Conservation (phyloP, 2,329 filamentous ascomycete genomes). For the Stachybotrys chlorohalonatus region DNA sequence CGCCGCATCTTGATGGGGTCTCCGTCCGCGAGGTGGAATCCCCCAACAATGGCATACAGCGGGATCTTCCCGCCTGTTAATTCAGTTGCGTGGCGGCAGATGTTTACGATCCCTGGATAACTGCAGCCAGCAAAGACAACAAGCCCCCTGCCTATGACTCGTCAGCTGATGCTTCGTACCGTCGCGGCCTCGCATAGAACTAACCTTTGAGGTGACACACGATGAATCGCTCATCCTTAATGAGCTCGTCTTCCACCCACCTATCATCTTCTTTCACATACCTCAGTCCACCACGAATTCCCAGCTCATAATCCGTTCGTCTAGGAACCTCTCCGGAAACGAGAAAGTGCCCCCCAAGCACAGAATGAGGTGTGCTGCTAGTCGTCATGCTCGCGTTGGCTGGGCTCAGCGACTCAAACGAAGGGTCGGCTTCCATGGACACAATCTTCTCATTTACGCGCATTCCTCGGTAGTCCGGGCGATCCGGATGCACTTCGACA, state of each 20-base stretch:
- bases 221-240: constrained; percentile 43
- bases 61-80: constrained; percentile 21
- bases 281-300: constrained; percentile 33
- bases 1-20: constrained; percentile 30
- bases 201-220: constrained; percentile 42
- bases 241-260: constrained; percentile 40
- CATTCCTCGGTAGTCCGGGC: constrained; percentile 41
- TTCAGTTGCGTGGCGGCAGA: constrained; percentile 33
- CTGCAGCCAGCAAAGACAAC: constrained; percentile 48
- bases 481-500: constrained; percentile 42
- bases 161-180: not conserved
- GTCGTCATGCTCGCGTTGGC: constrained; percentile 10
- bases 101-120: constrained; percentile 46
- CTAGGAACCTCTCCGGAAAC: constrained; percentile 45
- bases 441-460: constrained; percentile 26
- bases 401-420: constrained; percentile 36
- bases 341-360: constrained; percentile 40
- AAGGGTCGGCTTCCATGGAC: constrained; percentile 43
- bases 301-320: constrained; percentile 37
- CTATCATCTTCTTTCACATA: constrained; percentile 25
- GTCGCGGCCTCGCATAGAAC: too few species aligned
- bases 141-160: constrained; percentile 23
- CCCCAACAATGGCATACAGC: constrained; percentile 41
- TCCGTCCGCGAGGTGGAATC: constrained; percentile 42
- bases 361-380: constrained; percentile 28